A percentile compares a stretch with the other conserved stretches of the same genome.
phyloP scores from a whole-genome alignment of 495 filamentous ascomycete genomes.

The Chaetomidium leptoderma region DNA sequence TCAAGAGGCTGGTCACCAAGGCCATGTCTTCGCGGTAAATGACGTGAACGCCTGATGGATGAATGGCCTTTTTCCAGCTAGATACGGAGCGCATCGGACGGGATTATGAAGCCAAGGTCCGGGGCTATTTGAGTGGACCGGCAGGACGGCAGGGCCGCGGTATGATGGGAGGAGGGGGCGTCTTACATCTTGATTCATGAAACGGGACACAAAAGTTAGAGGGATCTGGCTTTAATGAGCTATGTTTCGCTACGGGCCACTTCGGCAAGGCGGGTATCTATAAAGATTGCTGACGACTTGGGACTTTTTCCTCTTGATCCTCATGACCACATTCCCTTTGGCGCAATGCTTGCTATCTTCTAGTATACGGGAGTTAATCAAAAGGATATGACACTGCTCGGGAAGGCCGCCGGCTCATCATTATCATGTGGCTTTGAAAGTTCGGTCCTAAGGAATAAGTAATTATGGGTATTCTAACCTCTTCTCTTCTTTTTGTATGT shows the following conservation, averaged over 20 bases:
- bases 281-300: constrained; percentile 34
- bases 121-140: not conserved
- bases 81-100: constrained; percentile 29
- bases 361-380: too few species aligned
- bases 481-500: too few species aligned
- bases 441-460: too few species aligned
- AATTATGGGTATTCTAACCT: too few species aligned
- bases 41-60: constrained; percentile 26
- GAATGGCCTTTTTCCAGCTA: constrained; percentile 32
- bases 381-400: too few species aligned
- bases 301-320: constrained; percentile 35
- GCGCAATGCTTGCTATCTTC: constrained; percentile 45
- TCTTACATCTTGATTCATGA: constrained; percentile 27
- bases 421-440: too few species aligned
- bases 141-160: constrained; percentile 17
- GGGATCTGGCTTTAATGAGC: constrained; percentile 15
- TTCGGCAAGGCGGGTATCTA: constrained; percentile 31
- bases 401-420: too few species aligned
- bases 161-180: constrained; percentile 29
- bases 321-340: constrained; percentile 36
- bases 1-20: constrained; percentile 97
- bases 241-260: constrained; percentile 26
- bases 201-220: constrained; percentile 12
- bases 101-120: constrained; percentile 30
- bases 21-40: constrained; percentile 84